A percentile compares a stretch with the other conserved stretches of the same genome.
These are phyloP conservation scores for Aspergillus pseudotamarii DNA, from an alignment of 2,329 filamentous ascomycete genomes.

Conservation along the genomic window DNA sequence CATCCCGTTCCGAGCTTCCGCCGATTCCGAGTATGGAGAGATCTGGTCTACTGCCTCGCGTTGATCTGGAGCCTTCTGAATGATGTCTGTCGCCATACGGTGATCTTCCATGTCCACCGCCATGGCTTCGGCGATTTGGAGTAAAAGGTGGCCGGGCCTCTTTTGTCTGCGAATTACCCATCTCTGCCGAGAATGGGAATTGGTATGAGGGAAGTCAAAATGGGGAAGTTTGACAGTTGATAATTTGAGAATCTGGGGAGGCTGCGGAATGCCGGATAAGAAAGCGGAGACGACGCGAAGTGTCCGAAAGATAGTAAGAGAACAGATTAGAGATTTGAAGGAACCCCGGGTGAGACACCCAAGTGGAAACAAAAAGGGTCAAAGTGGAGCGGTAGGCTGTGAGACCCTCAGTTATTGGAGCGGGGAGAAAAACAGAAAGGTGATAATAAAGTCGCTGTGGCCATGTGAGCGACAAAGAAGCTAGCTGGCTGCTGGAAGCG, in stretches of 20 bases:
- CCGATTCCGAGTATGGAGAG: constrained; percentile 62
- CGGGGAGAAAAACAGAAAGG: constrained; percentile 11
- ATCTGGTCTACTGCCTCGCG: constrained; percentile 60
- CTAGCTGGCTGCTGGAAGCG: constrained; percentile 20
- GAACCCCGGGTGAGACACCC: constrained; percentile 3
- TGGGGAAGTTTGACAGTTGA: not conserved
- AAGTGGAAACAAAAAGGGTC: constrained; percentile 7
- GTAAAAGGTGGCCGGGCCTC: constrained; percentile 42
- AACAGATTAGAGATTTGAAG: constrained; percentile 6
- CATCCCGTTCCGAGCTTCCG: constrained; percentile 52
- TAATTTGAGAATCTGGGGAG: constrained; percentile 11
- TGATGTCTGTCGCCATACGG: constrained; percentile 33
- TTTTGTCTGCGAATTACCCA: constrained; percentile 53
- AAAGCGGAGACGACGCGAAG: constrained; percentile 22
- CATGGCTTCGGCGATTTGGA: constrained; percentile 32
- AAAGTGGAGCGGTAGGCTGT: constrained; percentile 11
- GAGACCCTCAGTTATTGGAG: constrained; percentile 16
- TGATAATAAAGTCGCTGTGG: constrained; percentile 27
- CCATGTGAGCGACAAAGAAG: constrained; percentile 31
- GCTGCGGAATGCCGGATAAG: constrained; percentile 23
- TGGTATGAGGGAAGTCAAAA: constrained; percentile 7
- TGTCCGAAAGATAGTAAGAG: constrained; percentile 14
- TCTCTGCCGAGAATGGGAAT: constrained; percentile 24
- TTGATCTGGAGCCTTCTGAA: constrained; percentile 48
- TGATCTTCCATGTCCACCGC: constrained; percentile 32